A percentile compares a stretch with the other conserved stretches of the same genome.
Conservation (phyloP, 176 grass and related monocot genomes). For the Rhipidocladum racemiflorum region DNA sequence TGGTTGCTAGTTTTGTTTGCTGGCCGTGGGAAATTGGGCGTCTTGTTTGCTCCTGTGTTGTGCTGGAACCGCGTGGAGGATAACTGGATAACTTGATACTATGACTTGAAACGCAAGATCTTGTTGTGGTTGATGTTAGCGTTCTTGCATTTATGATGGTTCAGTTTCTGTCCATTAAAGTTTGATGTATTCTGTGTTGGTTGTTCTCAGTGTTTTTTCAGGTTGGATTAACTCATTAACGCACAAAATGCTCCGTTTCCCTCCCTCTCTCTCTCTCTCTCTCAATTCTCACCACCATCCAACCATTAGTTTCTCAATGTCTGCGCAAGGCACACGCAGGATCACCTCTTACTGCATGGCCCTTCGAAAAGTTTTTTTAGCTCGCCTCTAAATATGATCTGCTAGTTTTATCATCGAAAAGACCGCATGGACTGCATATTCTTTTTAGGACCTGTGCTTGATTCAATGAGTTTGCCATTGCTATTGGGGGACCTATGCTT, state of each 20-base stretch:
- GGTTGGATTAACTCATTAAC: background rate
- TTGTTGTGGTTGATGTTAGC: conserved; percentile 5
- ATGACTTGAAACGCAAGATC: background rate
- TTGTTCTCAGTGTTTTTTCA: background rate
- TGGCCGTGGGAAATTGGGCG: background rate
- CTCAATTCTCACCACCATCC: background rate
- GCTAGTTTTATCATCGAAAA: background rate
- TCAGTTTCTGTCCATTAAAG: background rate
- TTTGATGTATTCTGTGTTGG: conserved; percentile 1
- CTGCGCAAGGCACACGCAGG: background rate
- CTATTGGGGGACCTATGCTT: background rate
- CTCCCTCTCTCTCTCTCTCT: background rate
- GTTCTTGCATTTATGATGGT: conserved; percentile 9
- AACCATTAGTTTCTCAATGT: background rate
- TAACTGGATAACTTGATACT: background rate
- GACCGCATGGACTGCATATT: background rate
- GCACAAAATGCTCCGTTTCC: background rate
- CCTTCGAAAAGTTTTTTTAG: background rate
- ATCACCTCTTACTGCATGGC: background rate
- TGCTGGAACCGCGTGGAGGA: background rate
- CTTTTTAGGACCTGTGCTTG: background rate
- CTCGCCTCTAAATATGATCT: background rate
- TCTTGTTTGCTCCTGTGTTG: background rate
- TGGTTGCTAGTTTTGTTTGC: background rate
- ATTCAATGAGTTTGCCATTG: background rate